Evolutionary conservation across 305 asterid species (phyloP), one percentile per base, ranked within the genome.

Genomic region (Withania somnifera): DNA sequence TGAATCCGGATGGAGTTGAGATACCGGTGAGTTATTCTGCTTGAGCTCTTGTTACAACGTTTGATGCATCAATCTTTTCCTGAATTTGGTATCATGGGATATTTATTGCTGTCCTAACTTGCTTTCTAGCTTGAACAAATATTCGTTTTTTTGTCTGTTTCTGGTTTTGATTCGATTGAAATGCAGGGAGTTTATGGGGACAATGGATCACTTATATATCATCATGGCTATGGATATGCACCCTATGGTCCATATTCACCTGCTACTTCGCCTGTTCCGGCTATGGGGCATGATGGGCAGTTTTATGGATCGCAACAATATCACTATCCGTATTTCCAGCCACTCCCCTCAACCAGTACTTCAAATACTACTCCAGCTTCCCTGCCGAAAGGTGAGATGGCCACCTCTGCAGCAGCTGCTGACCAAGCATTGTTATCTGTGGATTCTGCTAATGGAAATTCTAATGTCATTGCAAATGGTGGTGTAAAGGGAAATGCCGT

Each of bases 251-350:
- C 96, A 3, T 93, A 93, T 84, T 90, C 93, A 6, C 92, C 95
- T 15, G 92, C 91, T 75, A 85, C 89, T 42, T 87, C 93, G 15
- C 94, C 94, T 4, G 89, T 90, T 34, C 92, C 96, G 8, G 89
- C 92, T 1, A 11, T 91, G 71, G 95, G 90, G 22, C 94, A 88
- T 63, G 96, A 91, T 85, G 94, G 96, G 17, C 96, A 91, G 86
- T 64, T 89, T 1, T 90, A 93, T 89, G 93, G 96, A 69, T 87
- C 94, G 42, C 96, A 93, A 78, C 95, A 91, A n/a, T 93, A 93
- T 76, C 97, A 93, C 64, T 93, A 91, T 78, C 93, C 96, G 10
- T 58, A 89, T 80, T 88, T 93, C 24, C 89, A 90, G 81, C 88
- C 87, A 84, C 92, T 87, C 86, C 87, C 93, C 22, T 89, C 91